Conservation (phyloP, 192 early-diverging fungal genomes). For the Coemansia sp. region DNA sequence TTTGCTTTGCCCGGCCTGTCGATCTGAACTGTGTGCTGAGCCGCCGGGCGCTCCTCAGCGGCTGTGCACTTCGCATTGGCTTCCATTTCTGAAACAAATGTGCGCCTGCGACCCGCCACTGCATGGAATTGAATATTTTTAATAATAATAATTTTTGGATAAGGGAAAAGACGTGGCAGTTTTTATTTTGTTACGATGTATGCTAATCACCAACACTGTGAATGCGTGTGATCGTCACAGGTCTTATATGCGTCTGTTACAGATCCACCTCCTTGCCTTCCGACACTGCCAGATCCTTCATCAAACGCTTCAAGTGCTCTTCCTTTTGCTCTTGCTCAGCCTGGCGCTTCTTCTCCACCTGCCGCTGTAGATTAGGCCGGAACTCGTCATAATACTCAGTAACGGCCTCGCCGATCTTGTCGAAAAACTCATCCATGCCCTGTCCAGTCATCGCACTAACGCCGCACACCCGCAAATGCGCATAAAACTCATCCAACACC, state of each 20-base stretch:
- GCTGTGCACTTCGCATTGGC: neutral
- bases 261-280: conserved; percentile 47
- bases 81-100: neutral
- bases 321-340: conserved; percentile 65
- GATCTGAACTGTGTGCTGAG: neutral
- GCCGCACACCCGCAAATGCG: conserved; percentile 71
- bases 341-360: conserved; percentile 62
- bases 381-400: conserved; percentile 88
- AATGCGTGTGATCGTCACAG: neutral
- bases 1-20: neutral
- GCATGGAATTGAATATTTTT: neutral
- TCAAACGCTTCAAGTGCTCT: conserved; percentile 70
- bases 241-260: neutral
- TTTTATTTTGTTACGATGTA: no score
- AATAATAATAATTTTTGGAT: no score
- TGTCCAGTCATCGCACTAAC: conserved; percentile 90
- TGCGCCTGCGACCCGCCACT: neutral
- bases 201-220: no score
- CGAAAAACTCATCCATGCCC: conserved; percentile 89
- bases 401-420: conserved; percentile 73
- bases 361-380: conserved; percentile 74
- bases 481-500: conserved; percentile 97
- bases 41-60: neutral
- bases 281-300: conserved; percentile 83
- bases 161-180: no score